phyloP scores from a whole-genome alignment of 2,329 filamentous ascomycete species.

The Microdochium bolleyi region DNA sequence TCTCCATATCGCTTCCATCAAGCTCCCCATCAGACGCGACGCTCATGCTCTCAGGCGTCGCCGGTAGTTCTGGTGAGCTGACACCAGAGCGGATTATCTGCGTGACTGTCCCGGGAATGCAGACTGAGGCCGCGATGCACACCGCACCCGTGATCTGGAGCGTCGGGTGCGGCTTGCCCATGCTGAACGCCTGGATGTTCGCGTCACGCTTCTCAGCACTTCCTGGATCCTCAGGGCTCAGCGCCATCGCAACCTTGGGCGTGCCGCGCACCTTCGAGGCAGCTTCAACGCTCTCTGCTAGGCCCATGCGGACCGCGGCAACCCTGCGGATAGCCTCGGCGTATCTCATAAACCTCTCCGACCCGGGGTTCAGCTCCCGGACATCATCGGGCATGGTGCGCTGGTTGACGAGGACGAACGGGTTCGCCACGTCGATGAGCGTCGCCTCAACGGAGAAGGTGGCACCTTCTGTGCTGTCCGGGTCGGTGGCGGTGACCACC shows the following conservation, averaged over 20 bases:
- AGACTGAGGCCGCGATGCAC: slow-evolving; percentile 34
- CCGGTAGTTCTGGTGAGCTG: background rate
- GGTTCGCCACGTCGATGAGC: slow-evolving; percentile 28
- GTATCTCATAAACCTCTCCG: background rate
- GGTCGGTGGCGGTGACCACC: slow-evolving; percentile 28
- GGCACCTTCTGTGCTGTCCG: slow-evolving; percentile 13
- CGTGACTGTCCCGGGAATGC: slow-evolving; percentile 30
- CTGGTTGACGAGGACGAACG: slow-evolving; percentile 41
- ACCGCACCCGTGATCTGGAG: slow-evolving; percentile 44
- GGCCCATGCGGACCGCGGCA: slow-evolving; percentile 50
- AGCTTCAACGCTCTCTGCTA: slow-evolving; percentile 30
- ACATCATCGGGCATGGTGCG: slow-evolving; percentile 30
- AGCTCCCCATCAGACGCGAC: background rate
- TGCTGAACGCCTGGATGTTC: slow-evolving; percentile 36
- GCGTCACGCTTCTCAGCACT: slow-evolving; percentile 22
- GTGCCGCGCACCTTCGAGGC: slow-evolving; percentile 21
- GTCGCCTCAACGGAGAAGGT: slow-evolving; percentile 14
- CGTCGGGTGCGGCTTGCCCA: slow-evolving; percentile 41
- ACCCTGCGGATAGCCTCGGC: slow-evolving; percentile 44
- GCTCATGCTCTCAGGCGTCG: slow-evolving; percentile 1
- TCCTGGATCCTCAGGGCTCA: slow-evolving; percentile 9
- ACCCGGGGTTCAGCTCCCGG: slow-evolving; percentile 11
- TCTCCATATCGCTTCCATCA: background rate
- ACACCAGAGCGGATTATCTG: background rate
- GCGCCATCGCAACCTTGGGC: slow-evolving; percentile 52